Evolutionary conservation across 306 rosid species (phyloP), one percentile per base, ranked within the genome.

Genomic region (Comarum palustre): DNA sequence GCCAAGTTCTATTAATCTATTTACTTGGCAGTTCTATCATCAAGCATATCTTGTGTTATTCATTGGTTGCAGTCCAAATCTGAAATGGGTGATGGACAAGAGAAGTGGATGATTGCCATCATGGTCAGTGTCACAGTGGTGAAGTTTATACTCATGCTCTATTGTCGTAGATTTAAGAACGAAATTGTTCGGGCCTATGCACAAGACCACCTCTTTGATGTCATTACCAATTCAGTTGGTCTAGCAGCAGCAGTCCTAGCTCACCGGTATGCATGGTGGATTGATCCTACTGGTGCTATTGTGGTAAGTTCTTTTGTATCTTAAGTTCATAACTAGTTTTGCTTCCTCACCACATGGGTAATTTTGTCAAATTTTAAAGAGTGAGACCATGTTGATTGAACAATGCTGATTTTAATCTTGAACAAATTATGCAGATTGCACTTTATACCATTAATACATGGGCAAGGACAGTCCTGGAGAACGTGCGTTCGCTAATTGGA

Each of bases 201-300:
- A 4, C 96, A 89, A 76, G 97, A 89, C 59, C 97, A 89, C 81
- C 27, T 89, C 0, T 91, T 91, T 7, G 96, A 91, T 66, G 97
- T 91, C 36, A 10, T 89, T 67, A 89, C 96, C 24, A 91, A 91
- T 81, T 87, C 96, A 0, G 87, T 91, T n/a, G 97, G 97, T 38
- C 78, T 89, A 77, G 90, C 86, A 66, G 96, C 97, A 72, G 97
- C 97, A 31, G 85, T 87, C 13, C 82, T 91, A 17, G 92, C 97
- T 58, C 82, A 74, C 82, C 84, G 77, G 71, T 84, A 61, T 73
- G 0, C 3, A 52, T 89, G 92, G 92, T 89, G 96, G 97, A 82
- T 89, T 76, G 97, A 91, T 79, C 96, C 97, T 50, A 2, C 75
- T 19, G 97, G 97, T 78, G 97, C 96, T 76, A 88, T 91, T 69